phyloP scores from a whole-genome alignment of 192 early-diverging fungal genomes.

The Backusella westeae region DNA sequence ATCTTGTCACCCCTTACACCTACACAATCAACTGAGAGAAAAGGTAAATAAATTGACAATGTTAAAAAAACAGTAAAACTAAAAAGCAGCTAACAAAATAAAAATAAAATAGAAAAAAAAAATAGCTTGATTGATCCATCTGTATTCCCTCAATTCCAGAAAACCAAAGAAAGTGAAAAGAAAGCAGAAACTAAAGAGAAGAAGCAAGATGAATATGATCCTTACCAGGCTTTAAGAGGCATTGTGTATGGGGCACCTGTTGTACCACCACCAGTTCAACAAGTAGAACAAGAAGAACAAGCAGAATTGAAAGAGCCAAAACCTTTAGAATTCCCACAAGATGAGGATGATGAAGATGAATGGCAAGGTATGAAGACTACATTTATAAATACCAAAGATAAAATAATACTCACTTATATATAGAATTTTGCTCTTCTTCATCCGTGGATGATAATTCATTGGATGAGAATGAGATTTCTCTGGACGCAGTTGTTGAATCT shows the following conservation, averaged over 20 bases:
- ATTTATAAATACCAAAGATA: too few relatives aligned
- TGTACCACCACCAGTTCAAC: not conserved
- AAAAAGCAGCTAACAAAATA: not conserved
- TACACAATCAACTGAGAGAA: not conserved
- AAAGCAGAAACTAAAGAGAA: not conserved
- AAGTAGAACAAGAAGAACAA: not conserved
- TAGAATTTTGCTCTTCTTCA: constrained; percentile 14
- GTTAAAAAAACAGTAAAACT: too few relatives aligned
- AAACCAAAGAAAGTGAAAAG: not conserved
- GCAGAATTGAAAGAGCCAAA: not conserved
- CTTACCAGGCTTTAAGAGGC: constrained; percentile 9
- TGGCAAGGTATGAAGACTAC: constrained; percentile 7
- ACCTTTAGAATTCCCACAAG: not conserved
- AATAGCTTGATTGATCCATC: not conserved
- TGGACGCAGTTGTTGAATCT: not conserved
- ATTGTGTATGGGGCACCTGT: not conserved
- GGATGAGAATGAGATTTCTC: constrained; percentile 1
- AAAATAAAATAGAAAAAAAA: not conserved
- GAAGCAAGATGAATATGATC: not conserved
- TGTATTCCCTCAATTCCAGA: constrained; percentile 9
- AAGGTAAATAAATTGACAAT: not conserved
- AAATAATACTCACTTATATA: not conserved
- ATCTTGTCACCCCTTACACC: not conserved
- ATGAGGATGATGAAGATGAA: constrained; percentile 1
- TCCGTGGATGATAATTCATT: constrained; percentile 9